These are phyloP conservation scores for Fremontodendron californicum DNA, from an alignment of 345 rosid genomes.

Conservation along the genomic window DNA sequence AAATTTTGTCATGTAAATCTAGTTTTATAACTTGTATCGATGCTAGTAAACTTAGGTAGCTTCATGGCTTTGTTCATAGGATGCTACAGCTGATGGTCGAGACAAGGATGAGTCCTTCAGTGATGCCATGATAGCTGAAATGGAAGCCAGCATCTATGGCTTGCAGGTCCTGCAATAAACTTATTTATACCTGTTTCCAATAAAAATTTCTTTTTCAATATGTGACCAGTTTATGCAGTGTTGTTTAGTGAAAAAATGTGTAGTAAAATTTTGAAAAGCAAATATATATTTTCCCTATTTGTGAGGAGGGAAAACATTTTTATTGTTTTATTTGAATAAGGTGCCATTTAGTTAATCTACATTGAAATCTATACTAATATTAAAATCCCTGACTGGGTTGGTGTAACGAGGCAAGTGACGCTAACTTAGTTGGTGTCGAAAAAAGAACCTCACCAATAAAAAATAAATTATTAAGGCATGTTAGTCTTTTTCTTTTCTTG, in stretches of 20 bases:
- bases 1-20: neutral
- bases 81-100: slow-evolving; percentile 27
- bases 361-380: too few species aligned
- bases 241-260: neutral
- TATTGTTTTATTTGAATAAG: neutral
- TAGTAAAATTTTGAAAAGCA: neutral
- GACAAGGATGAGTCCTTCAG: slow-evolving; percentile 34
- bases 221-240: neutral
- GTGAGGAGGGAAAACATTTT: neutral
- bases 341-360: neutral
- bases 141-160: slow-evolving; percentile 66
- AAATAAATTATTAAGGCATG: too few species aligned
- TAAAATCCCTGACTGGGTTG: too few species aligned
- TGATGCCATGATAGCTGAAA: slow-evolving; percentile 56
- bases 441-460: too few species aligned
- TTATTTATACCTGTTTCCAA: neutral
- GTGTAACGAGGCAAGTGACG: too few species aligned
- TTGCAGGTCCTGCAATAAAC: slow-evolving; percentile 44
- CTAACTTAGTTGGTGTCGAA: too few species aligned
- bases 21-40: neutral
- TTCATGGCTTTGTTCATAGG: slow-evolving; percentile 28
- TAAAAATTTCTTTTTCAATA: neutral
- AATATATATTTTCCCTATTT: neutral
- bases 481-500: too few species aligned
- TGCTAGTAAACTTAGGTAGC: slow-evolving; percentile 6